Evolutionary conservation across 495 filamentous ascomycete genomes (phyloP), one percentile per base, ranked within the genome.

Genomic region (Darksidea phi): DNA sequence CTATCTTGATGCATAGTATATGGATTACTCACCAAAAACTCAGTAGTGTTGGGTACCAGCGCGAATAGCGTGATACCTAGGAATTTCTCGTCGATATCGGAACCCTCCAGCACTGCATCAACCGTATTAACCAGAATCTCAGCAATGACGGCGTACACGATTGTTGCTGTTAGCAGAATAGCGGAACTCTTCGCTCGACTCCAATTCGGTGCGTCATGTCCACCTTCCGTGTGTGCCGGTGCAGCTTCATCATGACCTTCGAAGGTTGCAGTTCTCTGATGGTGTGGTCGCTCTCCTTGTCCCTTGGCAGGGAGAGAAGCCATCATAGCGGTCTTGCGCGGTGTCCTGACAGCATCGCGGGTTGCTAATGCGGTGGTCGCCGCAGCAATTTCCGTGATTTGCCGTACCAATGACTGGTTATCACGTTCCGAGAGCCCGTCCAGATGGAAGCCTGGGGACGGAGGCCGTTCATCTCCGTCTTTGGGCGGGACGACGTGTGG

Each of bases 141-240:
- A 18, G 94, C 94, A 67, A 99, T 94, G 53, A 97, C 76, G 20
- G 94, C 95, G 70, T 99, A 99, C 52, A 95, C 84, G 17, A 99
- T 61, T 0, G 94, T 99, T 26, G 94, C 94, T 7, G 85, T 88
- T 62, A 96, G 84, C 17, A 99, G 79, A 55, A 99, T 91, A 61
- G 96, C 74, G 4, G 91, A 81, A 76, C 88, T 92, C 81, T 97
- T 96, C 37, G 82, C 82, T 64, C 89, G 86, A 61, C 93, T 90
- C 94, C 94, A 99, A 70, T 99, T 99, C 0, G 94, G 94, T 15
- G 94, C 94, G 74, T 99, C 94, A 69, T 99, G 95, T 28, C 95
- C 93, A 61, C 91, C 92, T 28, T 71, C 80, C 61, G 63, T 71
- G 12, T 67, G 62, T 8, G 54, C 67, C 38, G 54, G 49, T 11